Evolutionary conservation across 495 filamentous ascomycete genomes (phyloP), one percentile per base, ranked within the genome.

Genomic region (Acidiella bohemica): DNA sequence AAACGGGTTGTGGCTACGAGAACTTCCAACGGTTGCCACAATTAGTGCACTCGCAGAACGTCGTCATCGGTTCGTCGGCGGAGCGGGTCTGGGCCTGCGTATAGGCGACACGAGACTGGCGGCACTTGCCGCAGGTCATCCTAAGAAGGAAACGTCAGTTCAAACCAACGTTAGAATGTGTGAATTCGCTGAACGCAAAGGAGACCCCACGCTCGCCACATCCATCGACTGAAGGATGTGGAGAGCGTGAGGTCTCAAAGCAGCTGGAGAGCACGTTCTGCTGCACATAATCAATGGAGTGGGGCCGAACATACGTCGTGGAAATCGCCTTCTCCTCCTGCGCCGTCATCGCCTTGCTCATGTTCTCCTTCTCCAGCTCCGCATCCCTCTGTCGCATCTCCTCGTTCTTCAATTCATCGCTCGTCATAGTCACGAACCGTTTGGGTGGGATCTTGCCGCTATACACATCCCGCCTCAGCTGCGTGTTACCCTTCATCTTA

Each of bases 81-180:
- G 75, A 80, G 48, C 92, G 76, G 4, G 90, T 96, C 66, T 96
- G 92, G 20, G 92, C 90, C 63, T 95, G 90, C 23, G 73, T 86
- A 58, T 97, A 97, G 49, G 76, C 80, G 53, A 97, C 90, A 67
- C 83, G 90, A 66, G 81, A 85, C 69, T 93, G 72, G 28, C 76
- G 75, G 58, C 90, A 96, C 63, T 82, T 82, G 42, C 84, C 73
- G 61, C 90, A 97, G 62, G 80, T 78, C 47, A 96, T 14, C 16
- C 5, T 5, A 16, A 16, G 5, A 10, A 9, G 3, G 36, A 10
- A n/a, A 14, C 8, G 36, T 12, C 18, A 14, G 8, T 19, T 8
- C 18, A 17, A 38, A 24, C 13, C 2, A 38, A 25, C n/a, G 28
- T 32, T 3, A 34, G 30, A 40, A n/a, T 7, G 34, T 19, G 20